Percentiles rank a stretch among this genome's conserved stretches.
These are phyloP conservation scores for Dioscorea alata DNA, from an alignment of 106 monocot genomes.

Conservation along the genomic window DNA sequence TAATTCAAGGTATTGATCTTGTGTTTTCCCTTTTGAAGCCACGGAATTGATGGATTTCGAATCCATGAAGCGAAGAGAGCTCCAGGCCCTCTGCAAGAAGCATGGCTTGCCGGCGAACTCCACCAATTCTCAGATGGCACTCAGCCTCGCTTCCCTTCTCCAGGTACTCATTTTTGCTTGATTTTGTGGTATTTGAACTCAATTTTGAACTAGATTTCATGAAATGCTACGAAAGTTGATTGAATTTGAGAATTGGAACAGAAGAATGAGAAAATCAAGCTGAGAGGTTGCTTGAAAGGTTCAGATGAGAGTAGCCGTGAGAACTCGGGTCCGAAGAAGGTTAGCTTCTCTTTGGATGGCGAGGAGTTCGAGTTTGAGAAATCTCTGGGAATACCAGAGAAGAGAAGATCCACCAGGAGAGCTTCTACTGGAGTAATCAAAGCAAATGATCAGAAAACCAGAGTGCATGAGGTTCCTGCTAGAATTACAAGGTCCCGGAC, in stretches of 20 bases:
- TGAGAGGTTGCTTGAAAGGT: conserved; percentile 31
- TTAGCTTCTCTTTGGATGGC: conserved; percentile 14
- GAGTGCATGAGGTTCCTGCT: background rate
- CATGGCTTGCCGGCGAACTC: conserved; percentile 29
- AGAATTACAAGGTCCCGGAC: conserved; percentile 17
- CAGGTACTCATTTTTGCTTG: conserved; percentile 7
- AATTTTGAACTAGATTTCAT: background rate
- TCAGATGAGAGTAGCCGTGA: conserved; percentile 18
- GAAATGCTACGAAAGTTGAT: background rate
- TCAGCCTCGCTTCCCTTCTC: conserved; percentile 24
- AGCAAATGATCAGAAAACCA: background rate
- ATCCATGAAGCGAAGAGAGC: conserved; percentile 29
- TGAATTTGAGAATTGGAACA: background rate
- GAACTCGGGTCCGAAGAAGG: conserved; percentile 23
- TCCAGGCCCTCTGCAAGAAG: conserved; percentile 40
- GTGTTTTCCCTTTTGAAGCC: background rate
- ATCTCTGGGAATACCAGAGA: background rate
- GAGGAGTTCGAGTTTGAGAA: background rate
- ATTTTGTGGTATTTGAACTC: background rate
- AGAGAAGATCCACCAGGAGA: conserved; percentile 12
- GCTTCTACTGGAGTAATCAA: conserved; percentile 4
- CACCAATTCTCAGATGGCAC: conserved; percentile 30
- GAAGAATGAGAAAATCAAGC: conserved; percentile 1
- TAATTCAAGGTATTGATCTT: background rate
- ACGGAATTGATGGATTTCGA: conserved; percentile 16